These are phyloP conservation scores for Capsicum chinense DNA, from an alignment of 257 asterid genomes.

Conservation along the genomic window DNA sequence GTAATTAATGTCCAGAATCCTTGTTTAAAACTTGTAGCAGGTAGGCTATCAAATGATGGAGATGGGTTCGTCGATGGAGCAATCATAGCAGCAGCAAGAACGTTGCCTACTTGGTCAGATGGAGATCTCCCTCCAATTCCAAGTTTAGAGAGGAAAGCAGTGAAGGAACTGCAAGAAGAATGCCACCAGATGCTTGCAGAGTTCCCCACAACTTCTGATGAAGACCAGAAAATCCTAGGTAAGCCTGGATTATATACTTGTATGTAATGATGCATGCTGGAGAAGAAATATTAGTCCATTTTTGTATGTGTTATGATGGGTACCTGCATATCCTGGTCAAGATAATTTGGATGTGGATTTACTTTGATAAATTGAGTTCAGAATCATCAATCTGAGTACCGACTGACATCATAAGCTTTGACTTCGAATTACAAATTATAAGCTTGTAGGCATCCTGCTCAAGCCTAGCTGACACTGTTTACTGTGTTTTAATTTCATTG, in stretches of 20 bases:
- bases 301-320: not conserved
- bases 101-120: conserved; percentile 93
- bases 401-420: not conserved
- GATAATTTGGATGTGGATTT: not conserved
- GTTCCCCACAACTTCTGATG: conserved; percentile 64
- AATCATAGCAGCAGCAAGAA: conserved; percentile 91
- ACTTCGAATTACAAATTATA: not conserved
- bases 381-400: not conserved
- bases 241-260: conserved; percentile 36
- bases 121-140: conserved; percentile 89
- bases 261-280: conserved; percentile 10
- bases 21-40: conserved; percentile 49
- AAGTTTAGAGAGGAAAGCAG: conserved; percentile 85
- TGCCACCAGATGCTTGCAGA: conserved; percentile 83
- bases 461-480: not conserved
- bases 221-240: conserved; percentile 87
- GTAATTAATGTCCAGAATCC: conserved; percentile 36
- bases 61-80: conserved; percentile 89
- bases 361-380: not conserved
- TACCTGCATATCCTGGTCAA: not conserved
- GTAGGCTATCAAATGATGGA: conserved; percentile 61
- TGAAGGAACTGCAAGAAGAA: conserved; percentile 87
- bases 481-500: not conserved
- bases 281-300: not conserved
- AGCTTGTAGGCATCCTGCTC: not conserved